A percentile compares a stretch with the other conserved stretches of the same genome.
Evolutionary conservation across 306 rosid genomes (phyloP).

Genomic region (Argentina anserina): DNA sequence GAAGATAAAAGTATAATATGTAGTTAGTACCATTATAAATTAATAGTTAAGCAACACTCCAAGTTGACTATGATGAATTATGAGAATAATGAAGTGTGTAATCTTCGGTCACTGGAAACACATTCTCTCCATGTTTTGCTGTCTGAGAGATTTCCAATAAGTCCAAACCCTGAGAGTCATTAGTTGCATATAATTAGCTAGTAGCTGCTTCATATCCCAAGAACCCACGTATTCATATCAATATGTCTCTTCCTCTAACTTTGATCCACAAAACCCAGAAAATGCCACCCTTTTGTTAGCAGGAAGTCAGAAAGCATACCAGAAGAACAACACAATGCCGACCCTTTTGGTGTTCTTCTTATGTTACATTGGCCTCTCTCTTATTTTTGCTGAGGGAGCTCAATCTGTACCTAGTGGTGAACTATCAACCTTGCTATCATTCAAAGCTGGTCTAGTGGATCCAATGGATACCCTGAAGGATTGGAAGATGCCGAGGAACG

Average conservation of each 20-base stretch:
- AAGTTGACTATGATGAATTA: slow-evolving; percentile 57
- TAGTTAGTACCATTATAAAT: neutral
- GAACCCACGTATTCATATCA: slow-evolving; percentile 47
- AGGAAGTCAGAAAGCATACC: slow-evolving; percentile 23
- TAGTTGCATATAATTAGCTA: slow-evolving; percentile 55
- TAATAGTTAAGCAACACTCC: slow-evolving; percentile 24
- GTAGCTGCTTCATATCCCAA: slow-evolving; percentile 61
- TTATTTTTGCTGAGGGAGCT: slow-evolving; percentile 38
- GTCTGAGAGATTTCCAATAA: slow-evolving; percentile 51
- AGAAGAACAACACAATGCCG: slow-evolving; percentile 45
- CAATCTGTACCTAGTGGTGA: slow-evolving; percentile 41
- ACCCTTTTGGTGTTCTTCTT: slow-evolving; percentile 39
- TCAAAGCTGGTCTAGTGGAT: slow-evolving; percentile 59
- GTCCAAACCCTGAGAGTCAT: slow-evolving; percentile 69
- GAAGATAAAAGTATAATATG: neutral
- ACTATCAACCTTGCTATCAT: slow-evolving; percentile 44
- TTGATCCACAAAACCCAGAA: slow-evolving; percentile 34
- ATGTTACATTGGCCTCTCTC: slow-evolving; percentile 49
- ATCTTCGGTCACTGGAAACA: slow-evolving; percentile 43
- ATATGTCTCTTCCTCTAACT: slow-evolving; percentile 19
- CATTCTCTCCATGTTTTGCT: slow-evolving; percentile 78
- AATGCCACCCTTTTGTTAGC: slow-evolving; percentile 32
- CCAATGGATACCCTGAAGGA: slow-evolving; percentile 51
- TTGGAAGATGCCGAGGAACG: slow-evolving; percentile 47
- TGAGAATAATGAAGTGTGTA: slow-evolving; percentile 18